Evolutionary conservation across 129 eudicot genomes (phyloP), one percentile per base, ranked within the genome.

Genomic region (Erigeron canadensis): DNA sequence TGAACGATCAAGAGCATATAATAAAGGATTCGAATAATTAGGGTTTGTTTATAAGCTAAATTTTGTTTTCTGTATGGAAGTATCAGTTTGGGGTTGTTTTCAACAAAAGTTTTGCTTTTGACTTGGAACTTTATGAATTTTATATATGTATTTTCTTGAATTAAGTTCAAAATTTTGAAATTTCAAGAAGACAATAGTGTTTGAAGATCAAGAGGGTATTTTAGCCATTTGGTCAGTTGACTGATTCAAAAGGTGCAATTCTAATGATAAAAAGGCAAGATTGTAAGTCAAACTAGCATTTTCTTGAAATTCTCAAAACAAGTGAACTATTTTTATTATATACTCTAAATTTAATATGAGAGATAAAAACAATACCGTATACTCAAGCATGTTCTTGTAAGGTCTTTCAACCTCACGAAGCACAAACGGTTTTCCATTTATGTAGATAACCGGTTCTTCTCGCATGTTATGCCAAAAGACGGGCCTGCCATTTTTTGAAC

Each of bases 321-420:
- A 53, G 4, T 6, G 54, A 15, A 56, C n/a, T 2, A 53, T 39
- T 16, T 39, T 16, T 21, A 4, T 60, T n/a, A 12, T 57, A 17
- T 45, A 38, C 54, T 60, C 7, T 47, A 74, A 60, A 48, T 12
- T 50, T 55, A 69, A 48, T 39, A 41, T 70, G 72, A 62, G 59
- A 71, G 77, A 76, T 5, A 0, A 42, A 54, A 13, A 60, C 10
- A 68, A 44, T 89, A 93, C 98, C 86, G 96, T 82, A 77, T 93
- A 93, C 87, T 93, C 98, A 34, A 85, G 88, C 98, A 93, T 93
- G 84, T 93, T 93, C 57, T 93, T 93, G 82, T 89, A 93, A 22
- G 98, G 98, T 67, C 98, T 82, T 81, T 93, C 98, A 78, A 93
- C 96, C 79, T 93, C 98, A 47, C 98, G 98, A 63, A 93, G 98